Evolutionary conservation across 352 stramenopile genomes (phyloP), one percentile per base, ranked within the genome.

Genomic region (Phytophthora hibernalis): DNA sequence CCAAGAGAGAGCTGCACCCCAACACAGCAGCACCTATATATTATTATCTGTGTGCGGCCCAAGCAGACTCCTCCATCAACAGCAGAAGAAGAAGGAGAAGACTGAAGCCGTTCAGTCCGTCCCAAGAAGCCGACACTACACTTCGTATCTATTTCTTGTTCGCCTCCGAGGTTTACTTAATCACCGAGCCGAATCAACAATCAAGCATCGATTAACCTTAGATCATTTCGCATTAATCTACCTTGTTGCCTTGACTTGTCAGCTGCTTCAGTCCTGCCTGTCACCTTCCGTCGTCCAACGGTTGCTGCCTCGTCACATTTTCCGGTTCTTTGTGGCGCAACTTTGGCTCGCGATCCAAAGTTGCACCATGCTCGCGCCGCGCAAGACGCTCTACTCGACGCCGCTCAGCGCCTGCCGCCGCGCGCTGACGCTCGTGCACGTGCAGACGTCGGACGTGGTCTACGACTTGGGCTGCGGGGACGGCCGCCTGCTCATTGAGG

Each of bases 391-490:
- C 37, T 80, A 93, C 60, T 95, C 87, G 66, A 95, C 87, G 70
- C 87, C 87, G 18, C 60, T 86, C 54, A 61, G 68, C 37, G 83
- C 88, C 31, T 90, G 92, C 68, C 54, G 70, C 35, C 70, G 69
- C 24, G 87, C 84, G 21, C 68, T 95, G 30, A 68, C 80, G 68
- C 62, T 92, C 33, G 70, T 89, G 16, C 31, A 73, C 31, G 73
- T 82, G 10, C 28, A 44, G 0, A 0, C 55, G 2, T 47, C 28
- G 10, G 85, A 95, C 54, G 79, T 93, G 28, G 71, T 95, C 18
- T 92, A 87, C 61, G 87, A 95, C 56, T 54, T 95, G n/a, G 87
- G 87, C 28, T 95, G 87, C 28, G 87, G 87, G 3, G 87, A 95
- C 44, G 87, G 87, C 1, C 80, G 87, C 1, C 76, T 91, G 30